Base-by-base conservation (phyloP, 768 basidiomycete species). In the Mycena venus region DNA sequence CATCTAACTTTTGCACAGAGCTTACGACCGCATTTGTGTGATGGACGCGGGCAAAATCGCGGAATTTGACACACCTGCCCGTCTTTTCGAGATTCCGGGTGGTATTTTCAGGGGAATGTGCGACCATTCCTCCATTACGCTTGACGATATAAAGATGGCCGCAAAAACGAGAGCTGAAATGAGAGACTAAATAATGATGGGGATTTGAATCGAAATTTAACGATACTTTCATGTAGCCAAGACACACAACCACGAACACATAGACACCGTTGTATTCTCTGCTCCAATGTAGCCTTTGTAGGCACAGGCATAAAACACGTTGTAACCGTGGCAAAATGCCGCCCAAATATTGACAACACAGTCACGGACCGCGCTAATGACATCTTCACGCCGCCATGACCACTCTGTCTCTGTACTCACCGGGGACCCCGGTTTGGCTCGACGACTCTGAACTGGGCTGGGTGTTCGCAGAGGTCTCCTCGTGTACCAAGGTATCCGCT, bases 401-500 rank as follows among this genome's bases (percentile, higher is more conserved):
- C 68, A 73, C 71, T 51, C 42, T 94, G 80, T 69, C 70, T 60
- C 38, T 95, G 80, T 96, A 95, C 86, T 93, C 92, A 89, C 95
- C 93, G 84, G 95, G 95, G 73, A 95, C 94, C 74, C 89, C 93
- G 77, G 95, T 96, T 80, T 96, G 94, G 96, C 95, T 97, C 80
- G 91, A 95, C 72, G 95, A 97, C 87, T 96, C 94, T 84, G 95
- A 98, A 74, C 91, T 93, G 76, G 95, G 95, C 74, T 98, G 97
- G 97, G 88, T 97, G 77, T 95, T 95, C 47, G 96, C 93, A 69
- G 94, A 96, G 83, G 95, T 97, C 75, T 86, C 87, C 61, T 86
- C 88, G 38, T 91, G 91, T 75, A 67, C 73, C 55, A 87, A 88
- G 73, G 92, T 91, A 80, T 79, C 88, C 74, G 92, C 90, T 84